Evolutionary conservation across 2,329 filamentous ascomycete genomes (phyloP), one percentile per base, ranked within the genome.

Genomic region (Phaeosphaeriaceae sp.): DNA sequence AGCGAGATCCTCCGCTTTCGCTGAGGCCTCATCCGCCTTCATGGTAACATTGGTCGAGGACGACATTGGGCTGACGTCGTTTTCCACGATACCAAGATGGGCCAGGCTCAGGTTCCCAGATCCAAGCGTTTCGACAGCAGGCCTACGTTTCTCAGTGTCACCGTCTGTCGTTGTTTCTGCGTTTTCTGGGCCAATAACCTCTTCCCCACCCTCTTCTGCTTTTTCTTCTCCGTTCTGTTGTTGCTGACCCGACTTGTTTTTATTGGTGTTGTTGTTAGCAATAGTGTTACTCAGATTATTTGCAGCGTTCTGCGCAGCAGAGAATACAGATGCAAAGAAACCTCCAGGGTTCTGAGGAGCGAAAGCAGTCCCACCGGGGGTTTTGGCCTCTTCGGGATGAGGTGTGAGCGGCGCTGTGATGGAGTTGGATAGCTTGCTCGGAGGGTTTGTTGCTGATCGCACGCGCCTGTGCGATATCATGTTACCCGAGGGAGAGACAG

Each of bases 321-420:
- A 94, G 63, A 99, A 88, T 73, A 99, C 91, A 24, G 91, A 93
- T 4, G 92, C 96, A 79, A 99, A 98, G 81, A 99, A 98, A 1
- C 93, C 65, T 7, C 63, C 64, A 31, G 77, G 78, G 54, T 80
- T 79, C 50, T 79, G 77, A 31, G 78, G 80, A 41, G 76, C 73
- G 27, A 79, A 78, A n/a, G 81, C 75, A 48, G 85, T 82, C 54
- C 86, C 84, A 27, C 85, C 82, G 33, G 87, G 70, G 67, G 85
- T 83, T 60, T 86, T 88, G n/a, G 81, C 73, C 68, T 89, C 89
- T 75, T 97, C 93, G 40, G 87, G 83, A 0, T 89, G 91, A 7
- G 93, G 91, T 2, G 93, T 91, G 52, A 95, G 81, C 9, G 93
- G 90, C 17, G 74, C 69, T 42, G 70, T 61, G 86, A 87, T 54